phyloP scores from a whole-genome alignment of 164 flowering plant species.

The Chimonanthus salicifolius region DNA sequence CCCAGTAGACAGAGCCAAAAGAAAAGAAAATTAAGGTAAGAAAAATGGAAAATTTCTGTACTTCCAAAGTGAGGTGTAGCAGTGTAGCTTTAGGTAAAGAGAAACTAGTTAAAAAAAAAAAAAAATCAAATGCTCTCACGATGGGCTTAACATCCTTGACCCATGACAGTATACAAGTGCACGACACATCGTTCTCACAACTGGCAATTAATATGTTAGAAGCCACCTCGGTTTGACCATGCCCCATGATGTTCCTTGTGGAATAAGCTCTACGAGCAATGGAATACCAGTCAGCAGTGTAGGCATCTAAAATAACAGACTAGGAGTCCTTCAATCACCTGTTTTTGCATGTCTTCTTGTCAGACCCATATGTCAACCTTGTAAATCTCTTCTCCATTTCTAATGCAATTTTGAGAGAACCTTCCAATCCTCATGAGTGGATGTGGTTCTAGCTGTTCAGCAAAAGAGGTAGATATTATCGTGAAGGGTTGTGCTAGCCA shows the following conservation, averaged over 20 bases:
- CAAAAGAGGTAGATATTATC: no score
- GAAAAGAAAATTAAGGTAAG: not conserved
- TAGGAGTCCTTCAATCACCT: no score
- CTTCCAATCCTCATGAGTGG: no score
- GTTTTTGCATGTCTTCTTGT: no score
- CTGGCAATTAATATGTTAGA: not conserved
- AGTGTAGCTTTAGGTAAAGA: not conserved
- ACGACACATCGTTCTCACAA: not conserved
- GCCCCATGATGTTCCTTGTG: not conserved
- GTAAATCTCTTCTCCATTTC: no score
- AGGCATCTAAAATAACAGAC: no score
- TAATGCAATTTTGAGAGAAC: no score
- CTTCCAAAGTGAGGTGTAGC: not conserved
- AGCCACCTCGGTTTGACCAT: not conserved
- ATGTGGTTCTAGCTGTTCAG: no score
- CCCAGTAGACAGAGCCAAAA: not conserved
- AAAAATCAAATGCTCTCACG: not conserved
- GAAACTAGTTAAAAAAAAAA: not conserved
- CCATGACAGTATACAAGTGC: not conserved
- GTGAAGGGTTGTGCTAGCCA: no score
- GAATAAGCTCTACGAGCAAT: not conserved
- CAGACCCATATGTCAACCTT: no score
- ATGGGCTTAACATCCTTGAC: not conserved
- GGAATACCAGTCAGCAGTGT: not conserved
- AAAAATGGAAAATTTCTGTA: not conserved